phyloP scores from a whole-genome alignment of 1,139 yeast genomes.

The Yamadazyma aaseri region DNA sequence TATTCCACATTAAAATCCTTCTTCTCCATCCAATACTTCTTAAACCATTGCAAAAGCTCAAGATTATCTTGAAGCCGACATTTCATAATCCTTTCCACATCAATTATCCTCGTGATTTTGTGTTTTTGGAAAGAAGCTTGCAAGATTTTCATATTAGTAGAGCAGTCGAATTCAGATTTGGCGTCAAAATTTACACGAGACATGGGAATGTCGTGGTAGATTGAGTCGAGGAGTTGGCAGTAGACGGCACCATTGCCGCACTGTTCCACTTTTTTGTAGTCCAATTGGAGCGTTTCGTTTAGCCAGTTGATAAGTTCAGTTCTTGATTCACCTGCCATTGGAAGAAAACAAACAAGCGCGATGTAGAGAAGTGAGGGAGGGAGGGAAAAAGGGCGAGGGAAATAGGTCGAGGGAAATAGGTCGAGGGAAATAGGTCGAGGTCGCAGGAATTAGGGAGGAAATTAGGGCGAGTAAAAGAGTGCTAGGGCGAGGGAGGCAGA shows the following conservation, averaged over 20 bases:
- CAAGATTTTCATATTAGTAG: slow-evolving; percentile 79
- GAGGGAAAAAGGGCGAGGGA: neutral
- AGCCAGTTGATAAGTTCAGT: slow-evolving; percentile 85
- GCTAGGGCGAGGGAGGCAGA: no score
- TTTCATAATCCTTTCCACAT: slow-evolving; percentile 78
- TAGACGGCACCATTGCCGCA: slow-evolving; percentile 96
- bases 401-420: no score
- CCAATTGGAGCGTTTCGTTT: slow-evolving; percentile 63
- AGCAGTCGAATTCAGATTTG: slow-evolving; percentile 68
- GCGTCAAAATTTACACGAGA: slow-evolving; percentile 67
- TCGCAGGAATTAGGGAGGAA: no score
- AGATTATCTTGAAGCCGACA: slow-evolving; percentile 92
- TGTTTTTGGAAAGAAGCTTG: slow-evolving; percentile 77
- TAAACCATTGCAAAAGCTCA: slow-evolving; percentile 92
- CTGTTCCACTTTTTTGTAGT: slow-evolving; percentile 80
- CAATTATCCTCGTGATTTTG: slow-evolving; percentile 69
- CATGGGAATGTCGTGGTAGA: slow-evolving; percentile 81
- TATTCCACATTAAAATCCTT: slow-evolving; percentile 57
- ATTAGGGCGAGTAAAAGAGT: no score
- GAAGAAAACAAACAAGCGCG: neutral
- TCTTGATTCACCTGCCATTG: slow-evolving; percentile 65
- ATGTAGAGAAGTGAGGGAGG: neutral
- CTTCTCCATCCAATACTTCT: slow-evolving; percentile 75
- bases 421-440: no score
- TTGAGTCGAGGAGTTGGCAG: slow-evolving; percentile 87